Evolutionary conservation across 2,329 filamentous ascomycete species (phyloP), one percentile per base, ranked within the genome.

Genomic region (Ophiognomonia clavigignenti-juglandacearum): DNA sequence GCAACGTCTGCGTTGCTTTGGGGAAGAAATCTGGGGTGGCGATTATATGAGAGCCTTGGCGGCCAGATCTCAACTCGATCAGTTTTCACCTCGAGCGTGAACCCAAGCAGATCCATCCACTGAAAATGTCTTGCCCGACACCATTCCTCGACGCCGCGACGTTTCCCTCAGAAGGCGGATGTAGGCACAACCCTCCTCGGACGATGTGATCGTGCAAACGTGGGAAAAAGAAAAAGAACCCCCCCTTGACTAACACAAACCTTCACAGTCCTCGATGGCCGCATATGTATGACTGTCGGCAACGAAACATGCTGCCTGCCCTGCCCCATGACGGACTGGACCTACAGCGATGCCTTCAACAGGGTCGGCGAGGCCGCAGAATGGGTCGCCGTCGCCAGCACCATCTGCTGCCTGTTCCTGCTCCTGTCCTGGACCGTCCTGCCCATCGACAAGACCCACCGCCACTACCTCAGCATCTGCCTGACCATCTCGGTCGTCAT

Each of bases 381-480:
- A 65, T 95, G 88, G 82, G 72, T 96, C 47, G 89, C 88, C 53
- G 82, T 95, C 14, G 80, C 75, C 9, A 82, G 88, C 45, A 75
- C 90, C 35, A 67, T 85, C 39, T 82, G 86, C 57, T 85, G 86
- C 52, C 60, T 82, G 14, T 92, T 93, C 60, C 72, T 97, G 47
- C 70, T 97, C 14, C 43, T 88, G 6, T 95, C 89, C 6, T 97
- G 90, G 75, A 70, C 81, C 4, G 74, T 85, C 13, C 73, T 98
- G 19, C 91, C 93, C 0, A 81, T 88, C 20, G 89, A 95, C 58
- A 92, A 88, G 71, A 96, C 93, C 6, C 82, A 89, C 60, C 83
- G 91, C 44, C 93, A 98, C 64, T 97, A 97, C 61, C 73, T 98
- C 31, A 96, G 88, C 61, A 85, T 96, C 54, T 93, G 89, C 63